These are phyloP conservation scores for Eremochloa ophiuroides DNA, from an alignment of 176 grass and related monocot genomes.

Conservation along the genomic window DNA sequence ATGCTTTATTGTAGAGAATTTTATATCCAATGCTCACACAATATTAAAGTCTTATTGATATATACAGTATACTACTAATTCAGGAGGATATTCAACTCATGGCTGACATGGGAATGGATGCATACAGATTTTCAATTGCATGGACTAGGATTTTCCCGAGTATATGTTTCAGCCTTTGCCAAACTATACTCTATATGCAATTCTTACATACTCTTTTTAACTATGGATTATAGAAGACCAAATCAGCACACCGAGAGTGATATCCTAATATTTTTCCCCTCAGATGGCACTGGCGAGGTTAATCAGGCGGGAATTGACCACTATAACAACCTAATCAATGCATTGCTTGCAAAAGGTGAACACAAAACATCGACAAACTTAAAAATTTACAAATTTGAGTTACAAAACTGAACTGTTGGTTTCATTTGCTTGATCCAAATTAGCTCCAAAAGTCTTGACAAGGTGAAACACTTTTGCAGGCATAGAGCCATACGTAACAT, in stretches of 20 bases:
- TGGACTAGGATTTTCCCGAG: constrained; percentile 83
- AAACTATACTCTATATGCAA: background rate
- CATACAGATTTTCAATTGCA: constrained; percentile 93
- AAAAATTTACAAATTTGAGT: background rate
- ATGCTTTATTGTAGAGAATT: background rate
- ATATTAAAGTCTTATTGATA: background rate
- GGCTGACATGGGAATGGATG: constrained; percentile 92
- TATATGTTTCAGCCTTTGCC: constrained; percentile 13
- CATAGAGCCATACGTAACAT: constrained; percentile 68
- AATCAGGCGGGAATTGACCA: constrained; percentile 86
- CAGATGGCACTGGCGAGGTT: constrained; percentile 73
- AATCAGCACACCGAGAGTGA: background rate
- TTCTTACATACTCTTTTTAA: background rate
- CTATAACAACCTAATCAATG: constrained; percentile 85
- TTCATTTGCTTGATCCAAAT: background rate
- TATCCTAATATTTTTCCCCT: background rate
- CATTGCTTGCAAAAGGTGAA: constrained; percentile 72
- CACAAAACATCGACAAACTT: background rate
- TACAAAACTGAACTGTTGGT: background rate
- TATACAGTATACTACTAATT: background rate
- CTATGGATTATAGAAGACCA: background rate
- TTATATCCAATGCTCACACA: background rate
- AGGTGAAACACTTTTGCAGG: constrained; percentile 39
- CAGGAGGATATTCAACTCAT: constrained; percentile 90
- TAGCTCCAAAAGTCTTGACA: background rate